A percentile compares a stretch with the other conserved stretches of the same genome.
phyloP scores from a whole-genome alignment of 148 eudicot genomes.

The Oxyria digyna region DNA sequence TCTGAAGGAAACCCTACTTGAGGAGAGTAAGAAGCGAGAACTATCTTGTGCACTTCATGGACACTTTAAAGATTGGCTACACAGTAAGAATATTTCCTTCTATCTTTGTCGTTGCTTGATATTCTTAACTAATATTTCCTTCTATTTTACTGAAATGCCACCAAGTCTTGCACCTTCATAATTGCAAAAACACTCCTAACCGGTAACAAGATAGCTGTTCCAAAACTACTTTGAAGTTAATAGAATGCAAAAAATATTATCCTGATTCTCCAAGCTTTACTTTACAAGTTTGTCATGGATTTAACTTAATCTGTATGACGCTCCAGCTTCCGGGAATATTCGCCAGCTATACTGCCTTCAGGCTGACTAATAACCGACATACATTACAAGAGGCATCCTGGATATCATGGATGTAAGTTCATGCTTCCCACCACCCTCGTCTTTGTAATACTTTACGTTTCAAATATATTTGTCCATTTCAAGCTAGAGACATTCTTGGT shows the following conservation, averaged over 20 bases:
- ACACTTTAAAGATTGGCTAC: constrained; percentile 89
- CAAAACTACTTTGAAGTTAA: neutral
- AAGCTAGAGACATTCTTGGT: neutral
- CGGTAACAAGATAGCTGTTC: neutral
- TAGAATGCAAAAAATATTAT: no score
- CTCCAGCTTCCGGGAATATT: constrained; percentile 83
- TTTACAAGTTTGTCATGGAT: neutral
- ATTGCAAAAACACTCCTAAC: neutral
- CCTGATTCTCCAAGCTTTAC: neutral
- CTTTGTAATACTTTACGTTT: neutral
- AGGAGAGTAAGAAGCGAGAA: constrained; percentile 76
- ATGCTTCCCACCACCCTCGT: neutral
- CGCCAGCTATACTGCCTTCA: constrained; percentile 84
- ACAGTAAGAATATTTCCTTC: constrained; percentile 37
- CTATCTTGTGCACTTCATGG: constrained; percentile 75
- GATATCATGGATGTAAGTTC: constrained; percentile 6
- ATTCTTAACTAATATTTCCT: neutral
- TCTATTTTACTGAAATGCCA: neutral
- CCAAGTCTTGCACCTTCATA: neutral
- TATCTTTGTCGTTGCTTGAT: neutral
- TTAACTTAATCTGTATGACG: neutral
- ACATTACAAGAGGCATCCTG: neutral
- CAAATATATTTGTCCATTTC: neutral
- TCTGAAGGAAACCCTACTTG: constrained; percentile 75
- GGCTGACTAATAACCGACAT: constrained; percentile 28